These are phyloP conservation scores for Neurospora sp. DNA, from an alignment of 495 filamentous ascomycete genomes.

Conservation along the genomic window DNA sequence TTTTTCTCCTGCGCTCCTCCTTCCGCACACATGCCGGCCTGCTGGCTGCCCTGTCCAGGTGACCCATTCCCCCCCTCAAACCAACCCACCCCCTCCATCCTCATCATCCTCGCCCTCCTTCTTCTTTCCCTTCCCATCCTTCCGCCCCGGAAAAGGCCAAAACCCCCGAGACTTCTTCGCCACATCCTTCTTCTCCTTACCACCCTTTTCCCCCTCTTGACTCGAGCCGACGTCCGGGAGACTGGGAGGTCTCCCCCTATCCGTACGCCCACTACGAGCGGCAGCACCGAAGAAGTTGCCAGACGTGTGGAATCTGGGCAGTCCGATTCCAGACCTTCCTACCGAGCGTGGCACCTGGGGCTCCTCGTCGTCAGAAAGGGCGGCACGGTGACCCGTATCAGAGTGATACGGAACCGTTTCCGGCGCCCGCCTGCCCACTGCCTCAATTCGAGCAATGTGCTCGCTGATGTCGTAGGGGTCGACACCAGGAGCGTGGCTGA, in stretches of 20 bases:
- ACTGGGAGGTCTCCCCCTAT: neutral
- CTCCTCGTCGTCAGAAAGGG: neutral
- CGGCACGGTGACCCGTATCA: neutral
- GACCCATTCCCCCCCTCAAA: neutral
- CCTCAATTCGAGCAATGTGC: neutral
- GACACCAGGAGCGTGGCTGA: neutral
- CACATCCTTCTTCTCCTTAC: neutral
- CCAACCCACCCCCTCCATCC: neutral
- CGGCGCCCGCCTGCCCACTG: neutral
- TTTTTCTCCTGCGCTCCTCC: conserved; percentile 59
- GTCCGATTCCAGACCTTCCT: neutral
- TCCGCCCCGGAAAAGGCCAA: neutral
- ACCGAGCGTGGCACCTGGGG: neutral
- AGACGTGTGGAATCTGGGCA: neutral
- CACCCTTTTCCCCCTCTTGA: neutral
- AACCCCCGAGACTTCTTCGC: neutral
- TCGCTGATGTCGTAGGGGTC: neutral
- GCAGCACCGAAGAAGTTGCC: neutral
- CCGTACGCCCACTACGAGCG: neutral
- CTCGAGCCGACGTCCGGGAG: neutral
- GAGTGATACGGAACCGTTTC: neutral
- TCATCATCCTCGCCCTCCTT: neutral
- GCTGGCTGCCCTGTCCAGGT: neutral
- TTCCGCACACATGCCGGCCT: conserved; percentile 38
- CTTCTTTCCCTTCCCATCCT: neutral